Evolutionary conservation across 1,284 basidiomycete species (phyloP).

Genomic region (Sporisorium sorghi): DNA sequence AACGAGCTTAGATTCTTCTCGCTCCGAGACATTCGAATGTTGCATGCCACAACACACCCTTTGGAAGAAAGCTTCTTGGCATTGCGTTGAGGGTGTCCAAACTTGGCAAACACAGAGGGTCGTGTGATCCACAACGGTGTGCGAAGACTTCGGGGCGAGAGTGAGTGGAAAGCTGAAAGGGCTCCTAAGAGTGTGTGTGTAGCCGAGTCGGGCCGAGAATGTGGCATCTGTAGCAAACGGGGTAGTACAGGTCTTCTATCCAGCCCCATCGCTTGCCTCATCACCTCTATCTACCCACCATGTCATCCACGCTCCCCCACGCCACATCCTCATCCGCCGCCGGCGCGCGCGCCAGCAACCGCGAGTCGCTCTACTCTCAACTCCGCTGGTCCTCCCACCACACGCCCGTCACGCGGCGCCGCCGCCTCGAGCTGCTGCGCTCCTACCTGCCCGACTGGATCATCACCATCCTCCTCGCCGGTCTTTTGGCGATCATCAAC

Average conservation of each 20-base stretch:
- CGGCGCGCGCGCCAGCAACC: conserved; percentile 5
- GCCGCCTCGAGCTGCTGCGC: conserved; percentile 33
- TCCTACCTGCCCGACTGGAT: conserved; percentile 64
- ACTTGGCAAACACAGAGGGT: no score
- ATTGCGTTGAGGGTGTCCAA: neutral
- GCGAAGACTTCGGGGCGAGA: no score
- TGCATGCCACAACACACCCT: neutral
- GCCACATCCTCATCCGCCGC: conserved; percentile 6
- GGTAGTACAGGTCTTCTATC: no score
- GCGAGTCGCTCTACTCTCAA: conserved; percentile 42
- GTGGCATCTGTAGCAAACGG: no score
- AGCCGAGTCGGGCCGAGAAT: neutral
- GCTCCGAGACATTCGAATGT: conserved; percentile 4
- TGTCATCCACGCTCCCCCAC: neutral
- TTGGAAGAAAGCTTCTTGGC: neutral
- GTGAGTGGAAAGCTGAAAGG: no score
- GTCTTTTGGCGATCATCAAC: conserved; percentile 77
- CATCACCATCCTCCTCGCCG: conserved; percentile 68
- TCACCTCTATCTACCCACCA: neutral
- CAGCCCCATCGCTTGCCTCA: neutral
- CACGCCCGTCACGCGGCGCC: conserved; percentile 25
- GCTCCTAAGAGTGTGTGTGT: no score
- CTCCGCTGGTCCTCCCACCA: conserved; percentile 34
- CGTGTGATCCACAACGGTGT: no score
- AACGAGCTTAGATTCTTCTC: neutral